A percentile compares a stretch with the other conserved stretches of the same genome.
These are phyloP conservation scores for Carex sylvatica DNA, from an alignment of 202 grass and related monocot genomes.

Conservation along the genomic window DNA sequence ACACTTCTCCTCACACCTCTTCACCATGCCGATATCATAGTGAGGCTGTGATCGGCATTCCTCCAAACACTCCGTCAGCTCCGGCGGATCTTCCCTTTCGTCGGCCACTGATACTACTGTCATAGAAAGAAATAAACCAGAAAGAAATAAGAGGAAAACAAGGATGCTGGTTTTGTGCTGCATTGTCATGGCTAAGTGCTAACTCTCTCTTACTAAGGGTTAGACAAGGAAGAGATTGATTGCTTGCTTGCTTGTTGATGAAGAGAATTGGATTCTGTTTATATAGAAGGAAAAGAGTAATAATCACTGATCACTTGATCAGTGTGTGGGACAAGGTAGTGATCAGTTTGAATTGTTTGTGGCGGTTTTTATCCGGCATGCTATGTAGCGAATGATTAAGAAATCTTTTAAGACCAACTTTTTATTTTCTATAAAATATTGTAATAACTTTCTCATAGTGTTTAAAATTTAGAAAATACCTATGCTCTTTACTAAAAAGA, in stretches of 20 bases:
- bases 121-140: constrained; percentile 28
- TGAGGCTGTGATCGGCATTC: constrained; percentile 35
- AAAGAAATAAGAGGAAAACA: not conserved
- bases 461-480: not conserved
- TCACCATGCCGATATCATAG: not conserved
- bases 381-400: not conserved
- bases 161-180: not conserved
- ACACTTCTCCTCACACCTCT: constrained; percentile 39
- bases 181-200: constrained; percentile 5
- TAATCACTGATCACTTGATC: not conserved
- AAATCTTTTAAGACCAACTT: not conserved
- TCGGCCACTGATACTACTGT: not conserved
- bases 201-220: not conserved
- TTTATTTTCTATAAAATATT: not conserved
- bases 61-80: constrained; percentile 25
- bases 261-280: not conserved
- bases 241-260: not conserved
- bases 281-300: not conserved
- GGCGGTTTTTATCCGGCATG: no score
- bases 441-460: not conserved
- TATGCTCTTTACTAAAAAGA: not conserved
- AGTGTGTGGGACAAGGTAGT: not conserved
- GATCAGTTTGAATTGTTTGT: not conserved
- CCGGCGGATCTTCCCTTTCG: not conserved
- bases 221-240: not conserved